Percentiles rank a stretch among this genome's conserved stretches.
phyloP scores from a whole-genome alignment of 2,329 filamentous ascomycete species.

The Pyrenochaeta sp. region DNA sequence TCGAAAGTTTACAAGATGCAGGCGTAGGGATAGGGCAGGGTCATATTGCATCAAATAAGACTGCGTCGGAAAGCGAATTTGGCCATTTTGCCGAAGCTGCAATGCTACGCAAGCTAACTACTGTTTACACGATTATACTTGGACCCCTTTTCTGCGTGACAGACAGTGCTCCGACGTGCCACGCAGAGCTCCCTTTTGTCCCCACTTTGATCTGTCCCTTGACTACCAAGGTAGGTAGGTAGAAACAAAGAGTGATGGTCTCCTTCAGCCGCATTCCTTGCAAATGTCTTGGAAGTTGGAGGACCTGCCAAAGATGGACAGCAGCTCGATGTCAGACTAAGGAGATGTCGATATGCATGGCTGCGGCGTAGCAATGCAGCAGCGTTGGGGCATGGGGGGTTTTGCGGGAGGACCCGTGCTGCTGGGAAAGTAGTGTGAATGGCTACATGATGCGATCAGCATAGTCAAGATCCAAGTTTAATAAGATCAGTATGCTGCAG shows the following conservation, averaged over 20 bases:
- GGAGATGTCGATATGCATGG: background rate
- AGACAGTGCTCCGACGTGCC: too few relatives aligned
- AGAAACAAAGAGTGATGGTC: too few relatives aligned
- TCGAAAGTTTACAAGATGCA: slow-evolving; percentile 1
- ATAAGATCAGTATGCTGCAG: too few relatives aligned
- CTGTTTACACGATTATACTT: too few relatives aligned
- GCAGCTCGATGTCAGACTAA: slow-evolving; percentile 2
- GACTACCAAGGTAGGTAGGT: too few relatives aligned
- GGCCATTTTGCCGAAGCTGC: slow-evolving; percentile 1
- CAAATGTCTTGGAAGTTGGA: background rate
- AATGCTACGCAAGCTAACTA: background rate
- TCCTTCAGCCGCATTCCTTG: background rate
- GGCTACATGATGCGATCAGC: background rate
- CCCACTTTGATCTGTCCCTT: too few relatives aligned
- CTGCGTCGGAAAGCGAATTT: slow-evolving; percentile 2
- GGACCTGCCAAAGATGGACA: background rate
- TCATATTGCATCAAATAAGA: slow-evolving; percentile 10
- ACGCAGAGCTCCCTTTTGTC: too few relatives aligned
- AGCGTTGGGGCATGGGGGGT: background rate
- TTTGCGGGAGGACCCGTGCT: background rate
- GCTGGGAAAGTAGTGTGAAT: background rate
- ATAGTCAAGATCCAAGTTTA: background rate
- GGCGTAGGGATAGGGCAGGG: slow-evolving; percentile 1
- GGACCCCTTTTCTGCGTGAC: too few relatives aligned
- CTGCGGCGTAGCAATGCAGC: slow-evolving; percentile 1